Percentiles rank a stretch among this genome's conserved stretches.
These are phyloP conservation scores for Iberis pinnata DNA, from an alignment of 345 rosid species.

Conservation along the genomic window DNA sequence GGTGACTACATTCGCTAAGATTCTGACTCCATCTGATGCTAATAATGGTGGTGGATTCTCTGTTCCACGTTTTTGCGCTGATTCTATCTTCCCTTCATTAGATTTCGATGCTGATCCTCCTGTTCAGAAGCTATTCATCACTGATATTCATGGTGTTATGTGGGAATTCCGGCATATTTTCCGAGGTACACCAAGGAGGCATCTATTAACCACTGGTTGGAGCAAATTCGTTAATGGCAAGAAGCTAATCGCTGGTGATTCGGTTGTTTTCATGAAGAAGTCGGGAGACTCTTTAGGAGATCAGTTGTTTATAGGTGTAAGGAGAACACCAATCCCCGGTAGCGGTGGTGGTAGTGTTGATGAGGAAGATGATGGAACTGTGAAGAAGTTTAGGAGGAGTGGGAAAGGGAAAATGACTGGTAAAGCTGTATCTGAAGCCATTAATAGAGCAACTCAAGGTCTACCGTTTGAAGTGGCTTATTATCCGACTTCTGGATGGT, in stretches of 20 bases:
- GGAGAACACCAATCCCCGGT: conserved; percentile 40
- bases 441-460: conserved; percentile 47
- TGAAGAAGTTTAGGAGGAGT: conserved; percentile 27
- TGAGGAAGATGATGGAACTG: conserved; percentile 26
- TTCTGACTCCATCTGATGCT: conserved; percentile 82
- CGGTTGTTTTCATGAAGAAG: conserved; percentile 76
- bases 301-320: conserved; percentile 60
- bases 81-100: conserved; percentile 72
- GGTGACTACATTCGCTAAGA: conserved; percentile 58
- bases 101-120: conserved; percentile 74
- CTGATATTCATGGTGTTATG: conserved; percentile 57
- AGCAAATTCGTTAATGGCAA: conserved; percentile 82
- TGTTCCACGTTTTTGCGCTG: conserved; percentile 89
- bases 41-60: conserved; percentile 96
- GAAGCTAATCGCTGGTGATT: conserved; percentile 86
- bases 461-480: conserved; percentile 67
- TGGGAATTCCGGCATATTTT: conserved; percentile 90
- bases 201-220: conserved; percentile 90
- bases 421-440: conserved; percentile 51
- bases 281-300: conserved; percentile 30
- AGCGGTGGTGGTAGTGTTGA: conserved; percentile 25
- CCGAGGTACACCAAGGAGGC: conserved; percentile 85
- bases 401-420: conserved; percentile 44
- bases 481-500: conserved; percentile 65
- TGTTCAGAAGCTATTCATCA: conserved; percentile 56